A percentile compares a stretch with the other conserved stretches of the same genome.
Evolutionary conservation across 1,284 basidiomycete genomes (phyloP).

Genomic region (Malassezia brasiliensis): DNA sequence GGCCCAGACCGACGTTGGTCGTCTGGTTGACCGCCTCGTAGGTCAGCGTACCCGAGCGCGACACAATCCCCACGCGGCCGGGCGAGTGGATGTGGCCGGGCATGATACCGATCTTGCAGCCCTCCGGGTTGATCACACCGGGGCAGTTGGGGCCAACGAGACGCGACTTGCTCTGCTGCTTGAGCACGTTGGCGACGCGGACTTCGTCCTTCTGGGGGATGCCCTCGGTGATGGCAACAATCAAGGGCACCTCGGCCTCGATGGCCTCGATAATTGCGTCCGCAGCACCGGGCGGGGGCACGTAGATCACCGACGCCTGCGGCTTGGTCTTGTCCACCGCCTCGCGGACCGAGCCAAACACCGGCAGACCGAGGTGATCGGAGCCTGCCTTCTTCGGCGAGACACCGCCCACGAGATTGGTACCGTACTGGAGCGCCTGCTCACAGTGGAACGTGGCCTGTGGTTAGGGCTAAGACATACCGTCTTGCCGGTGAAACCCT

Average conservation of each 20-base stretch:
- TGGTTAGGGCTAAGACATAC: background rate
- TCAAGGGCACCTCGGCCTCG: conserved; percentile 44
- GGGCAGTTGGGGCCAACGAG: conserved; percentile 84
- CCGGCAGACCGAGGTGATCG: conserved; percentile 85
- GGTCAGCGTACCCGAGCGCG: conserved; percentile 44
- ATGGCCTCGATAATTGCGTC: conserved; percentile 48
- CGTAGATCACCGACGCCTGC: conserved; percentile 44
- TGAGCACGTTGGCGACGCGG: conserved; percentile 76
- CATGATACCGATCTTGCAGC: conserved; percentile 99
- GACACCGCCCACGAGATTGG: conserved; percentile 93
- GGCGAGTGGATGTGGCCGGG: conserved; percentile 94
- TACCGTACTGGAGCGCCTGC: conserved; percentile 89
- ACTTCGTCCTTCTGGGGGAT: conserved; percentile 48
- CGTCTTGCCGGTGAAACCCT: conserved; percentile 68
- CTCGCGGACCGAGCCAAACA: conserved; percentile 86
- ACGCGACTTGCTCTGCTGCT: conserved; percentile 84
- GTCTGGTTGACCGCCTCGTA: conserved; percentile 60
- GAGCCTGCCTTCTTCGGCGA: conserved; percentile 95
- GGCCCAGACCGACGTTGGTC: conserved; percentile 87
- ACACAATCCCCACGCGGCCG: conserved; percentile 78
- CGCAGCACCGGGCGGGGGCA: conserved; percentile 44
- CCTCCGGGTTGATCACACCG: conserved; percentile 85
- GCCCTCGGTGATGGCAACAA: conserved; percentile 48
- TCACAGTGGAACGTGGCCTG: conserved; percentile 85
- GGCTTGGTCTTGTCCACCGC: conserved; percentile 50